Evolutionary conservation across 2,329 filamentous ascomycete species (phyloP).

Genomic region (Xylogone sp.): DNA sequence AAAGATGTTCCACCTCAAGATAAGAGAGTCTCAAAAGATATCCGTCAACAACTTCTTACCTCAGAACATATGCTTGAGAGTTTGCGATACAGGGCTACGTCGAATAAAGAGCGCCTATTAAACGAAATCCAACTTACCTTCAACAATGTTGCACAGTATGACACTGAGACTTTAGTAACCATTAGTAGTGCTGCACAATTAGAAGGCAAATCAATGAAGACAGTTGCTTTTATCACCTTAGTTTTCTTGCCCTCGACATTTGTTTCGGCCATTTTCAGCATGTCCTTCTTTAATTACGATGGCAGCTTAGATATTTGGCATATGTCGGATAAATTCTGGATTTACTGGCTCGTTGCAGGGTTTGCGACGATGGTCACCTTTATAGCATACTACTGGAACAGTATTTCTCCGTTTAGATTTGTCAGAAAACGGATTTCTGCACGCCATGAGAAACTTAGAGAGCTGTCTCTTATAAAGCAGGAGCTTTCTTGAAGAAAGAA

Average conservation of each 20-base stretch:
- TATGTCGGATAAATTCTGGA: conserved; percentile 6
- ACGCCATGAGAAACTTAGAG: too few species aligned
- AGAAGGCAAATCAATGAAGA: conserved; percentile 50
- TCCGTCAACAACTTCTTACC: conserved; percentile 1
- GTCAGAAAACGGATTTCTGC: too few species aligned
- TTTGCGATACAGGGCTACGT: conserved; percentile 4
- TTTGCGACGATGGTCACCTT: too few species aligned
- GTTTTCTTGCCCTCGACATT: conserved; percentile 49
- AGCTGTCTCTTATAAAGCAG: too few species aligned
- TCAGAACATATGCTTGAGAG: conserved; percentile 5
- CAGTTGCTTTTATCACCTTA: conserved; percentile 45
- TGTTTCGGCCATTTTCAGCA: conserved; percentile 23
- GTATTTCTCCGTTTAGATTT: too few species aligned
- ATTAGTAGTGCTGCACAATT: conserved; percentile 36
- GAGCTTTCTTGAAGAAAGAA: too few species aligned
- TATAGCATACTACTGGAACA: too few species aligned
- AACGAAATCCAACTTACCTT: conserved; percentile 25
- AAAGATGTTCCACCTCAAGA: background rate
- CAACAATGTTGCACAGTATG: conserved; percentile 39
- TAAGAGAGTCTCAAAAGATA: background rate
- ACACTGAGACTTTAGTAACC: conserved; percentile 33
- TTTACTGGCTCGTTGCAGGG: conserved; percentile 7
- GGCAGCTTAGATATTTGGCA: conserved; percentile 1
- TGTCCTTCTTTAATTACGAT: conserved; percentile 6
- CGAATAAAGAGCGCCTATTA: conserved; percentile 4